These are phyloP conservation scores for Clonostachys solani DNA, from an alignment of 2,329 filamentous ascomycete genomes.

Conservation along the genomic window DNA sequence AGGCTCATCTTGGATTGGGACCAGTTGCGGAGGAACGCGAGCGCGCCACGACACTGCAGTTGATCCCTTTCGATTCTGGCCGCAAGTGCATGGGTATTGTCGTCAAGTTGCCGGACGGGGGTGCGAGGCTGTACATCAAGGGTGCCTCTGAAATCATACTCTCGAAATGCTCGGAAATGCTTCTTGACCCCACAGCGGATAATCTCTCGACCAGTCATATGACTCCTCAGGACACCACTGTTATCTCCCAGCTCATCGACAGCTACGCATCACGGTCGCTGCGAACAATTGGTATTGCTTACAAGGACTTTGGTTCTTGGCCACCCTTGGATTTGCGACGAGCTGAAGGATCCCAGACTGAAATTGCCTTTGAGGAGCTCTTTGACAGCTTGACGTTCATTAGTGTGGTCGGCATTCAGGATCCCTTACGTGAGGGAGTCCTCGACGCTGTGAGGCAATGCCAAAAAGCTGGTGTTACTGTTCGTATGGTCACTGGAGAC, in stretches of 20 bases:
- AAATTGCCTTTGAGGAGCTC: slow-evolving; percentile 62
- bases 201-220: slow-evolving; percentile 37
- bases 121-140: slow-evolving; percentile 56
- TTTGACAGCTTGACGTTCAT: slow-evolving; percentile 66
- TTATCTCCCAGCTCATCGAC: slow-evolving; percentile 64
- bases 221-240: slow-evolving; percentile 40
- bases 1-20: slow-evolving; percentile 63
- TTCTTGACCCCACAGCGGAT: slow-evolving; percentile 39
- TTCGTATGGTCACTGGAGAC: slow-evolving; percentile 84
- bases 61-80: slow-evolving; percentile 72
- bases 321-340: slow-evolving; percentile 62
- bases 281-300: slow-evolving; percentile 79
- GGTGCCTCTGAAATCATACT: slow-evolving; percentile 64
- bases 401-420: slow-evolving; percentile 74
- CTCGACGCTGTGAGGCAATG: slow-evolving; percentile 67
- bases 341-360: slow-evolving; percentile 49
- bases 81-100: slow-evolving; percentile 70
- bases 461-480: slow-evolving; percentile 71
- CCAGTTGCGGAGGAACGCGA: slow-evolving; percentile 60
- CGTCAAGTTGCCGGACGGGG: slow-evolving; percentile 43
- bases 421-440: slow-evolving; percentile 74
- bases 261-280: slow-evolving; percentile 76
- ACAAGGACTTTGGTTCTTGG: slow-evolving; percentile 82
- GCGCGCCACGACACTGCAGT: slow-evolving; percentile 54
- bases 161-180: slow-evolving; percentile 45